phyloP scores from a whole-genome alignment of 1,284 basidiomycete species.

The Fomes fomentarius region DNA sequence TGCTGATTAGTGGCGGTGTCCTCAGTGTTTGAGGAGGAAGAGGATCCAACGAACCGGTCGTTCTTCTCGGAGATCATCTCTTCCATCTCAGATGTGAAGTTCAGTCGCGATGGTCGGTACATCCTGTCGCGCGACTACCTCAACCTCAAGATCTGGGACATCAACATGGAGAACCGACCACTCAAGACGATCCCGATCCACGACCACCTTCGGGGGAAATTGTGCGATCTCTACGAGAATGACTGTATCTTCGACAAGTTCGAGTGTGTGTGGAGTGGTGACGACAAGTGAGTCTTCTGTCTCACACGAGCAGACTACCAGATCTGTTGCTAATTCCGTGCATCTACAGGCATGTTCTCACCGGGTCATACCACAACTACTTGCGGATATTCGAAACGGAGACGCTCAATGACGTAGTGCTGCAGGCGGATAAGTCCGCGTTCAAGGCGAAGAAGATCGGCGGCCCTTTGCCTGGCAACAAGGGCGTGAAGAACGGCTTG shows the following conservation, averaged over 20 bases:
- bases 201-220: constrained; percentile 95
- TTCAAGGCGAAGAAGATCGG: constrained; percentile 99
- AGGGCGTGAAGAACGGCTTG: constrained; percentile 71
- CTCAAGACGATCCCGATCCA: constrained; percentile 99
- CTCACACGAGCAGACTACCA: background rate
- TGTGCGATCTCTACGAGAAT: constrained; percentile 99
- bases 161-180: constrained; percentile 98
- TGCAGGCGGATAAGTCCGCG: constrained; percentile 99
- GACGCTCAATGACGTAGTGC: constrained; percentile 86
- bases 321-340: no score
- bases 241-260: constrained; percentile 99
- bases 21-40: constrained; percentile 96
- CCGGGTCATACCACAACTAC: constrained; percentile 99
- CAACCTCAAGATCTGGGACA: constrained; percentile 99
- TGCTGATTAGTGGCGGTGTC: constrained; percentile 18
- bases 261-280: constrained; percentile 95
- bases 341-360: constrained; percentile 88
- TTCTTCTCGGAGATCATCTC: constrained; percentile 99
- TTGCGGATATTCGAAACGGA: constrained; percentile 99
- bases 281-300: constrained; percentile 78
- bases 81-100: constrained; percentile 99
- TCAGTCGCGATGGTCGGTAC: constrained; percentile 96
- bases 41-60: constrained; percentile 95
- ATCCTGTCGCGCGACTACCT: constrained; percentile 97
- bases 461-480: constrained; percentile 73